Base-by-base conservation (phyloP, 208 protist genomes). In the Trypanosoma grayi region DNA sequence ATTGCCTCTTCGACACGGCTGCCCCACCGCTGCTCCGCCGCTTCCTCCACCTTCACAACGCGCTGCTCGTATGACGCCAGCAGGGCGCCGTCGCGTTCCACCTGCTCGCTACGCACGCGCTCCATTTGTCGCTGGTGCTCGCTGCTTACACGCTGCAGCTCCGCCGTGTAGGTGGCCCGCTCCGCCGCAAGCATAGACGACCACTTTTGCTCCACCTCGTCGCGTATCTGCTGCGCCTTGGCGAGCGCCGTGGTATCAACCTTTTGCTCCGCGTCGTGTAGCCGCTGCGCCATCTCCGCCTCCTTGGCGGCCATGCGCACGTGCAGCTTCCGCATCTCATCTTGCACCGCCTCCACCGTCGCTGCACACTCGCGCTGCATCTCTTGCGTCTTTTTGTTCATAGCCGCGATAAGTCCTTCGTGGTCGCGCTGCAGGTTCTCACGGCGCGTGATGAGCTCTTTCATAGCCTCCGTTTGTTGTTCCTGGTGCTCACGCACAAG, bases 401-500 rank as follows among this genome's bases (percentile, higher is more conserved):
- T 55, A 16, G 71, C 55, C n/a, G 24, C 37, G 33, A 76, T 25
- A 10, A 57, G 67, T 9, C 56, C 43, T 8, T 61, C 57, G 51
- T 81, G 70, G 8, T 72, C 74, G 7, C 41, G 46, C 24, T 69
- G 69, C 5, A 74, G 27, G 20, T 27, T 40, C n/a, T 74, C 66
- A 9, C 77, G 77, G n/a, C 60, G 36, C 6, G 50, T 34, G 1
- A 83, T 37, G 41, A 79, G 73, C 16, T 73, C 65, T 13, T 68
- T 63, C 33, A 70, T 67, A 5, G 71, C 51, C 22, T 72, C 47
- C 18, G 69, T 65, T 60, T 88, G 71, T 45, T 75, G 67, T 20
- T 63, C 56, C 13, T 64, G 62, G 37, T 78, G 68, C 20, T 80
- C 70, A 2, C 44, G 58, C 18, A 84, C 18, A n/a, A 87, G 69